Percentiles rank a stretch among this genome's conserved stretches.
phyloP scores from a whole-genome alignment of 805 yeast genomes.

The Saccharomycopsis microspora region DNA sequence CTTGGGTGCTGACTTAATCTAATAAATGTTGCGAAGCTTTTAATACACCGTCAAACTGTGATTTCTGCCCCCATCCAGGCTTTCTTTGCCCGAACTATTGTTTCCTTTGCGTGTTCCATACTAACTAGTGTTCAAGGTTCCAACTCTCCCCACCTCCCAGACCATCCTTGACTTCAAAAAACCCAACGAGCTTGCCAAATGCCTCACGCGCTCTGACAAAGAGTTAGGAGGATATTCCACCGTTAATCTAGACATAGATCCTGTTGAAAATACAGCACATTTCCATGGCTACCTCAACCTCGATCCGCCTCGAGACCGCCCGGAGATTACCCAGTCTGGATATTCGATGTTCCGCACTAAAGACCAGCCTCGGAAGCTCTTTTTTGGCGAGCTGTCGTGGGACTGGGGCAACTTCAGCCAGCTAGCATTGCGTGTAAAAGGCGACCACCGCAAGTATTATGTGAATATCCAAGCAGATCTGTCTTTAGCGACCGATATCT shows the following conservation, averaged over 20 bases:
- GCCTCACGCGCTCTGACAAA: slow-evolving; percentile 57
- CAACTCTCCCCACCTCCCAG: slow-evolving; percentile 16
- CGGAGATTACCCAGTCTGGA: slow-evolving; percentile 53
- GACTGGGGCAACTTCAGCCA: slow-evolving; percentile 58
- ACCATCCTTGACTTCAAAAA: slow-evolving; percentile 48
- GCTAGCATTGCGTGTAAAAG: slow-evolving; percentile 58
- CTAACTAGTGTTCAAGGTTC: slow-evolving; percentile 1
- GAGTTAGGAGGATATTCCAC: slow-evolving; percentile 75
- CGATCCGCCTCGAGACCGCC: slow-evolving; percentile 54
- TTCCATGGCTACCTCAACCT: slow-evolving; percentile 62
- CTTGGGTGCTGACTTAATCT: no score
- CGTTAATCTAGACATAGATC: slow-evolving; percentile 34
- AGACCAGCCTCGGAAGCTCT: slow-evolving; percentile 36
- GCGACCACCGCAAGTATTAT: slow-evolving; percentile 62
- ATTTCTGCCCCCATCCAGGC: background rate
- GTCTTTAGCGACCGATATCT: slow-evolving; percentile 65
- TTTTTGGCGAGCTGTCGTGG: slow-evolving; percentile 38
- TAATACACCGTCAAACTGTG: background rate
- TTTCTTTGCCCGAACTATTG: background rate
- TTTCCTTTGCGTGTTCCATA: background rate
- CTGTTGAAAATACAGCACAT: slow-evolving; percentile 38
- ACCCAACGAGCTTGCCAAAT: slow-evolving; percentile 34
- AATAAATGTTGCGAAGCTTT: no score
- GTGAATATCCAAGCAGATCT: slow-evolving; percentile 77
- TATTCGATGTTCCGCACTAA: slow-evolving; percentile 78